Evolutionary conservation across 2,329 filamentous ascomycete species (phyloP), one percentile per base, ranked within the genome.

Genomic region (Rasamsonia emersonii): DNA sequence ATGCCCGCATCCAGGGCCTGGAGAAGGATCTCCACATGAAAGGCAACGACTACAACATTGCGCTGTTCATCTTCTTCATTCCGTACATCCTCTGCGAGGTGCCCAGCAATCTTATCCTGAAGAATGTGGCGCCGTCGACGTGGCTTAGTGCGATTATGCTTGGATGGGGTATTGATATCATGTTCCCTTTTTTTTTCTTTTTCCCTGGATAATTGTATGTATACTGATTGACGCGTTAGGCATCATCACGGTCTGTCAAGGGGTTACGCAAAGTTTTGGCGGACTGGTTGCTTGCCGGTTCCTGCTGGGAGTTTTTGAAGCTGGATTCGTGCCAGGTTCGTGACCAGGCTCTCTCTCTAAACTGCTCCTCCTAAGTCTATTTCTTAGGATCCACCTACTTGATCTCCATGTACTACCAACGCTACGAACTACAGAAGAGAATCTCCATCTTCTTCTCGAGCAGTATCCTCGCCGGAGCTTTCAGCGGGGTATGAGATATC

Each of bases 11-110:
- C 11, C 77, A 77, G 3, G 77, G 77, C 0, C 60, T 84, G n/a
- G 74, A 79, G 35, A 64, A 60, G 19, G 79, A 82, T 32, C 66
- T 85, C 1, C 49, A 59, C 0, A 56, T 85, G 35, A 54, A 50
- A 9, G 70, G 70, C 16, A 75, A 80, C 49, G 78, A 82, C 49
- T 85, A 82, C 62, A 85, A 85, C 48, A 57, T 59, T 16, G 63
- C 83, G 2, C 65, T 85, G 3, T 77, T 77, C 9, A 51, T 77
- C 41, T 85, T 85, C 59, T 86, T 81, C 55, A 67, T 86, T 50
- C 73, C 73, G 5, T 86, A 86, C 55, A 82, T 84, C 44, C 16
- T 84, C 28, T 82, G 80, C 42, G 75, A 84, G 52, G 79, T 86
- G 24, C 80, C 82, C 0, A 67, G 67, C 34, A 85, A 77, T 40